Percentiles rank a stretch among this genome's conserved stretches.
These are phyloP conservation scores for Aspergillus caelatus DNA, from an alignment of 2,329 filamentous ascomycete genomes.

Conservation along the genomic window DNA sequence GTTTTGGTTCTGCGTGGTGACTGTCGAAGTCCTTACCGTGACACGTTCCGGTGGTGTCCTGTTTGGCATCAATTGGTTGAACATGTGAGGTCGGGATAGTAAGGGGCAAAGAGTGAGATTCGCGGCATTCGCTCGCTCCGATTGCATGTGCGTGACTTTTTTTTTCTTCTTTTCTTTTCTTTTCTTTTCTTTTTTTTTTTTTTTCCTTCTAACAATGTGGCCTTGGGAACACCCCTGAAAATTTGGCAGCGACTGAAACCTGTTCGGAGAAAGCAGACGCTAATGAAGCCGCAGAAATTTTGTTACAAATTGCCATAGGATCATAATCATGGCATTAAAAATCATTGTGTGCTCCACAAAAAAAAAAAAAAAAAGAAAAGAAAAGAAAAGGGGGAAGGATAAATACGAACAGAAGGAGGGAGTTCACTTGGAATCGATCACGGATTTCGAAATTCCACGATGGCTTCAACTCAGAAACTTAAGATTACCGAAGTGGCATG, in stretches of 20 bases:
- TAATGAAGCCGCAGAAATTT: constrained; percentile 25
- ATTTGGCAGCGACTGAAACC: constrained; percentile 4
- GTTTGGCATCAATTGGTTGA: not conserved
- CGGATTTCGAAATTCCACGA: constrained; percentile 7
- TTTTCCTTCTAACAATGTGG: constrained; percentile 12
- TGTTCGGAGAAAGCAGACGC: constrained; percentile 8
- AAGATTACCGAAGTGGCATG: constrained; percentile 23
- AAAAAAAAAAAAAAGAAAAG: constrained; percentile 21
- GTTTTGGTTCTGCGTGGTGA: not conserved
- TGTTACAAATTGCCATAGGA: constrained; percentile 9
- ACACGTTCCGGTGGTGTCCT: not conserved
- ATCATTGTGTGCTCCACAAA: constrained; percentile 35
- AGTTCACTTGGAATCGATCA: constrained; percentile 1
- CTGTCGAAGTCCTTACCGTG: not conserved
- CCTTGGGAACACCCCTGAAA: not conserved
- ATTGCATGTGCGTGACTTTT: not conserved
- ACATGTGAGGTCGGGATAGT: constrained; percentile 1
- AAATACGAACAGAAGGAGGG: constrained; percentile 11
- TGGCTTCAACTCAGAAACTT: constrained; percentile 18
- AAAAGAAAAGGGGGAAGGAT: constrained; percentile 1
- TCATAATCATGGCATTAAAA: constrained; percentile 31
- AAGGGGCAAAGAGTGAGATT: not conserved
- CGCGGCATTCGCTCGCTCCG: not conserved
- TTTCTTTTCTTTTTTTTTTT: constrained; percentile 1
- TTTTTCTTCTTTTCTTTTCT: not conserved